Conservation (phyloP, 441 rosid species). For the Biscutella laevigata region DNA sequence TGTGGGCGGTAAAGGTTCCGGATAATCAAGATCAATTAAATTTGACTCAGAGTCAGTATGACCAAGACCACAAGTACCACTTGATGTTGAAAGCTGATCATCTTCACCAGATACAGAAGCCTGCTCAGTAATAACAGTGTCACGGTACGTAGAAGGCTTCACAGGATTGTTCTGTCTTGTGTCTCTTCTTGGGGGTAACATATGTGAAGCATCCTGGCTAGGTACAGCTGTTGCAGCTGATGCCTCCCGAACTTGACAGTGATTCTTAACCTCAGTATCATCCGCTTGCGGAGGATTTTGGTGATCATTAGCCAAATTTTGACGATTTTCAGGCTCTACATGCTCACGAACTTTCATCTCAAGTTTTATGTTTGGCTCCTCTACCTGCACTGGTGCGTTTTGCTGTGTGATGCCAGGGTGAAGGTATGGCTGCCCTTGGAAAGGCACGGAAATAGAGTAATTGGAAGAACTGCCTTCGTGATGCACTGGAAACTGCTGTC, state of each 20-base stretch:
- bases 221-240: conserved; percentile 28
- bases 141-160: conserved; percentile 33
- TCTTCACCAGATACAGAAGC: conserved; percentile 33
- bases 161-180: conserved; percentile 34
- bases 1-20: conserved; percentile 40
- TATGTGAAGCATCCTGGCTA: conserved; percentile 27
- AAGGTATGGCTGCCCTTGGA: conserved; percentile 34
- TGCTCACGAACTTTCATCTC: conserved; percentile 36
- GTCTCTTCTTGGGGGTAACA: conserved; percentile 35
- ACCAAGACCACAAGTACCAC: conserved; percentile 34
- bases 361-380: conserved; percentile 32
- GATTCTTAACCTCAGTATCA: conserved; percentile 30
- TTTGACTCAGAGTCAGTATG: conserved; percentile 38
- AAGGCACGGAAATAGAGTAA: conserved; percentile 31
- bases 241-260: conserved; percentile 33
- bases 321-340: conserved; percentile 29
- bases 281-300: conserved; percentile 29
- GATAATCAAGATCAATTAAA: conserved; percentile 46
- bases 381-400: conserved; percentile 31
- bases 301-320: conserved; percentile 24
- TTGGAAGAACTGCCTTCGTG: conserved; percentile 33
- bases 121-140: conserved; percentile 33
- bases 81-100: conserved; percentile 39
- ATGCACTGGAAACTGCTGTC: conserved; percentile 33
- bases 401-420: conserved; percentile 35